phyloP scores from a whole-genome alignment of 2,329 filamentous ascomycete genomes.

The Lecanosticta acicola region DNA sequence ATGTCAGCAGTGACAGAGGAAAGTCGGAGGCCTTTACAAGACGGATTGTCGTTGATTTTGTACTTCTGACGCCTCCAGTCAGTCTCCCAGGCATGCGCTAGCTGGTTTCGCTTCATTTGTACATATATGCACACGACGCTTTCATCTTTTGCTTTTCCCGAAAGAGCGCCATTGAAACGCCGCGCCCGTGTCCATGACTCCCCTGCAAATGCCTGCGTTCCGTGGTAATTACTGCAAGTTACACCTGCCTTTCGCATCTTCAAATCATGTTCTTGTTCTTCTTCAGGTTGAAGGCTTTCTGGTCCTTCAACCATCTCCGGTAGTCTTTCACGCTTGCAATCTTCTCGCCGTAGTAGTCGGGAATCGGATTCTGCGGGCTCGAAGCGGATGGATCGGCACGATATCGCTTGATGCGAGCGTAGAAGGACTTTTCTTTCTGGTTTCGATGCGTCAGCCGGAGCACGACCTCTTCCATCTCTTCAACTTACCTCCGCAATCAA shows the following conservation, averaged over 20 bases:
- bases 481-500: slow-evolving; percentile 63
- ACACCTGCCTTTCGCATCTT: slow-evolving; percentile 15
- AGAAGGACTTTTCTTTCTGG: slow-evolving; percentile 91
- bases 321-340: slow-evolving; percentile 90
- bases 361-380: slow-evolving; percentile 85
- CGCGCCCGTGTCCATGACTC: slow-evolving; percentile 5
- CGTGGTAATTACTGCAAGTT: slow-evolving; percentile 1
- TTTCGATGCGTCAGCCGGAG: slow-evolving; percentile 8
- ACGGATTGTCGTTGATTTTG: background rate
- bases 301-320: slow-evolving; percentile 93
- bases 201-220: slow-evolving; percentile 3
- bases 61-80: no score
- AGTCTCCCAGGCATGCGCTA: background rate
- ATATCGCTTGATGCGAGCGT: slow-evolving; percentile 82
- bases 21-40: no score
- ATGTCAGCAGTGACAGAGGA: no score
- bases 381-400: slow-evolving; percentile 86
- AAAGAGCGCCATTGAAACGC: background rate
- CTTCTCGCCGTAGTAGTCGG: slow-evolving; percentile 98
- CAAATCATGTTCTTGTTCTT: slow-evolving; percentile 66
- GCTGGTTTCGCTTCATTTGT: background rate
- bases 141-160: background rate
- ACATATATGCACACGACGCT: background rate
- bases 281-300: slow-evolving; percentile 85
- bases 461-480: background rate